phyloP scores from a whole-genome alignment of 2,329 filamentous ascomycete genomes.

The Colletotrichum viniferum region DNA sequence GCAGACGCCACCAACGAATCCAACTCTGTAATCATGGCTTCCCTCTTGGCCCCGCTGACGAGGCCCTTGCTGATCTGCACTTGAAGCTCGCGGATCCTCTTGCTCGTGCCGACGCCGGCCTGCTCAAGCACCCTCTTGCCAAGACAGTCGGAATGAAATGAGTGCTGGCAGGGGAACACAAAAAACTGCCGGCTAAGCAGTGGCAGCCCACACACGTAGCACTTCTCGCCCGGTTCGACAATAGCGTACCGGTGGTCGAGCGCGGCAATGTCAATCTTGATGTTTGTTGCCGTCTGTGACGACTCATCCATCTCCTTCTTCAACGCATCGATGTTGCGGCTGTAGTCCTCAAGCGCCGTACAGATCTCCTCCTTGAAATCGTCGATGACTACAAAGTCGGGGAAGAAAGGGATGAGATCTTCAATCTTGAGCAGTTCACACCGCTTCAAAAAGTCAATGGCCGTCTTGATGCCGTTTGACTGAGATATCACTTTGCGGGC shows the following conservation, averaged over 20 bases:
- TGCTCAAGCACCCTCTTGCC: slow-evolving; percentile 85
- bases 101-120: slow-evolving; percentile 75
- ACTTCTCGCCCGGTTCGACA: slow-evolving; percentile 94
- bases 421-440: slow-evolving; percentile 94
- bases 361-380: slow-evolving; percentile 99
- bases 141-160: slow-evolving; percentile 95
- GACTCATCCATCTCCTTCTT: slow-evolving; percentile 97
- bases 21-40: slow-evolving; percentile 84
- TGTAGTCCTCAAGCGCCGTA: slow-evolving; percentile 89
- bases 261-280: slow-evolving; percentile 85
- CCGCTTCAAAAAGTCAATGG: slow-evolving; percentile 90
- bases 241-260: slow-evolving; percentile 92
- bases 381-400: slow-evolving; percentile 97
- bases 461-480: slow-evolving; percentile 85
- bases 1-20: slow-evolving; percentile 90
- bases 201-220: slow-evolving; percentile 85
- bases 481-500: slow-evolving; percentile 92
- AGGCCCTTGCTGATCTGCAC: slow-evolving; percentile 79
- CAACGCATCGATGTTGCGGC: slow-evolving; percentile 83
- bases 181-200: slow-evolving; percentile 93
- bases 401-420: slow-evolving; percentile 97
- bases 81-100: slow-evolving; percentile 85
- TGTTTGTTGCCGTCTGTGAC: slow-evolving; percentile 85
- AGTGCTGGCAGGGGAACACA: slow-evolving; percentile 97
- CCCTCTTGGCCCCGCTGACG: slow-evolving; percentile 72